phyloP scores from a whole-genome alignment of 2,329 filamentous ascomycete species.

The Microcera coccophila region DNA sequence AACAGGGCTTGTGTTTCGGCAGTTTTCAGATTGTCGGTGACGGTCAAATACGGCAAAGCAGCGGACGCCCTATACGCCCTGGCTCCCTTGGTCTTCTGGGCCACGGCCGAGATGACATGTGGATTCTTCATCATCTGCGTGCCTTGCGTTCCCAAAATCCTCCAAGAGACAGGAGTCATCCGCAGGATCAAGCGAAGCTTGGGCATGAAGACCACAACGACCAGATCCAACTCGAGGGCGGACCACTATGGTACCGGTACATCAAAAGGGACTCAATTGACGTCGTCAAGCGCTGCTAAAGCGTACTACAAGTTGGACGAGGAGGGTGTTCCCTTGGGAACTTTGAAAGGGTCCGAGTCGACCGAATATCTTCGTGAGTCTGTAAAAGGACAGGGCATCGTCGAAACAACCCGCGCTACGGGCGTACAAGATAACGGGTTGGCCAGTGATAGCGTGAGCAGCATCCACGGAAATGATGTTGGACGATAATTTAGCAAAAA shows the following conservation, averaged over 20 bases:
- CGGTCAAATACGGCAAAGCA: conserved; percentile 28
- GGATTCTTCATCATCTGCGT: conserved; percentile 42
- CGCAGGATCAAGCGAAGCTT: conserved; percentile 18
- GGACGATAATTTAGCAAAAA: too few relatives aligned
- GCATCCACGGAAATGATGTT: too few relatives aligned
- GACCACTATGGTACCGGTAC: conserved; percentile 1
- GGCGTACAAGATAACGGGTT: conserved; percentile 2
- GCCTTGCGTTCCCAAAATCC: conserved; percentile 37
- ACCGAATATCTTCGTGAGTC: conserved; percentile 6
- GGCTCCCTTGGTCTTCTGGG: conserved; percentile 42
- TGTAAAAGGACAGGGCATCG: conserved; percentile 2
- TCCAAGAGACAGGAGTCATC: conserved; percentile 19
- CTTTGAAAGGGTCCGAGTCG: conserved; percentile 10
- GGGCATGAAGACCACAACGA: conserved; percentile 14
- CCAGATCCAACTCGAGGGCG: conserved; percentile 1
- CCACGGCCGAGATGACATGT: conserved; percentile 42
- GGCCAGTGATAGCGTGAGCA: conserved; percentile 1
- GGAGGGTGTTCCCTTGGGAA: conserved; percentile 8
- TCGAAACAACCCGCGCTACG: conserved; percentile 1
- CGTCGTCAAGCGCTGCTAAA: conserved; percentile 1
- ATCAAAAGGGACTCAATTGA: neutral
- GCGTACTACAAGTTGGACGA: conserved; percentile 12
- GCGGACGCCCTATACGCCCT: conserved; percentile 35
- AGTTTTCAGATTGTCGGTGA: conserved; percentile 34
- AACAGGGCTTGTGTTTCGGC: conserved; percentile 40